Evolutionary conservation across 176 grass and related monocot genomes (phyloP), one percentile per base, ranked within the genome.

Genomic region (Oryza officinalis): DNA sequence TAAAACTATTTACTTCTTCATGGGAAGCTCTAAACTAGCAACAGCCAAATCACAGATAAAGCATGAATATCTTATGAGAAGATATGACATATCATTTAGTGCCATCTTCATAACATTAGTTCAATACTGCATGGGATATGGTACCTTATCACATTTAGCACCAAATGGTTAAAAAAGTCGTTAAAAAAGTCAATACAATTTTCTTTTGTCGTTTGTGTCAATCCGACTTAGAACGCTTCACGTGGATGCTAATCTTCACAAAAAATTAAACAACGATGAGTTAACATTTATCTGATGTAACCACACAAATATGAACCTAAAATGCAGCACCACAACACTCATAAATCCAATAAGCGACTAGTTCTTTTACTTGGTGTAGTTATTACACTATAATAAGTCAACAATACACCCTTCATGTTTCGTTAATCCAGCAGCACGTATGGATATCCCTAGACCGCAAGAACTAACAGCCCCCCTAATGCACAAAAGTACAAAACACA

Each of bases 401-500:
- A 57, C 8, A 43, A 76, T 76, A 9, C 52, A 30, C 40, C 40
- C 65, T 74, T 70, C 50, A 40, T 17, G 32, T 22, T 81, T 20
- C 57, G 23, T 69, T 46, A 5, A 79, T 72, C 41, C 31, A 86
- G 11, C 18, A 41, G 17, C 20, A 64, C 6, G 6, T 57, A 37
- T 31, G 15, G 25, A 49, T 65, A 67, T 11, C 15, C 46, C 50
- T 13, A 38, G 22, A 11, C 5, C 20, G n/a, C 25, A 37, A 37
- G 17, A 77, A 59, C 54, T 50, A 78, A n/a, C 7, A 74, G 37
- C 31, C 32, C 25, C 31, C 30, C 5, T 66, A 86, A 57, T 22
- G 43, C 43, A 67, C 30, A 80, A 71, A 52, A 86, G 43, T 30
- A 67, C 30, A 80, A 71, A 52, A 86, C 65, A 59, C 41, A 66